A percentile compares a stretch with the other conserved stretches of the same genome.
Evolutionary conservation across 208 protist genomes (phyloP).

Genomic region (Jaenimonas drosophilae): DNA sequence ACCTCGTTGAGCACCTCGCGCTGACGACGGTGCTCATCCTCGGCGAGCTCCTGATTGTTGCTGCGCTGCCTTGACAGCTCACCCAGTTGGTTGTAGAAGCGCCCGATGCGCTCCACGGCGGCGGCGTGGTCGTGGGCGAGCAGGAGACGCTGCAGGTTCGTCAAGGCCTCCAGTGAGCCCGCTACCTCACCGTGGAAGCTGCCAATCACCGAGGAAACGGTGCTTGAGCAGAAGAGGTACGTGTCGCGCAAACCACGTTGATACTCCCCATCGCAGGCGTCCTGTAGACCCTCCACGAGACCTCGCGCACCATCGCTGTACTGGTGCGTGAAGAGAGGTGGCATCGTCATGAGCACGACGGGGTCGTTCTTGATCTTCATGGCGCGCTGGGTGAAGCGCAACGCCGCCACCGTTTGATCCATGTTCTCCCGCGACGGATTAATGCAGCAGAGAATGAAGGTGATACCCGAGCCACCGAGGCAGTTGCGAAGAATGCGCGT

Average conservation of each 20-base stretch:
- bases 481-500: constrained; percentile 78
- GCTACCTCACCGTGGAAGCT: constrained; percentile 47
- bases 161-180: constrained; percentile 55
- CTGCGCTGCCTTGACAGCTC: constrained; percentile 19
- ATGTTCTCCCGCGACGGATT: constrained; percentile 78
- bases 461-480: constrained; percentile 79
- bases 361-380: constrained; percentile 88
- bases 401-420: constrained; percentile 75
- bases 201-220: constrained; percentile 31
- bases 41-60: constrained; percentile 26
- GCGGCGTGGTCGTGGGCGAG: constrained; percentile 70
- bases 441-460: constrained; percentile 87
- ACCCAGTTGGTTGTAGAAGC: constrained; percentile 44
- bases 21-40: constrained; percentile 39
- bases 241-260: constrained; percentile 64
- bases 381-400: constrained; percentile 83
- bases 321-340: constrained; percentile 77
- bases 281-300: constrained; percentile 31
- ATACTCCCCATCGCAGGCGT: constrained; percentile 40
- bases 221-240: constrained; percentile 50
- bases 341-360: constrained; percentile 68
- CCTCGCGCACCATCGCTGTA: constrained; percentile 39
- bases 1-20: constrained; percentile 29
- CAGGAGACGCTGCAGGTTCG: constrained; percentile 63
- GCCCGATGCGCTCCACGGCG: constrained; percentile 51